Percentiles rank a stretch among this genome's conserved stretches.
These are phyloP conservation scores for Boletus sensibilis DNA, from an alignment of 768 basidiomycete species.

Conservation along the genomic window DNA sequence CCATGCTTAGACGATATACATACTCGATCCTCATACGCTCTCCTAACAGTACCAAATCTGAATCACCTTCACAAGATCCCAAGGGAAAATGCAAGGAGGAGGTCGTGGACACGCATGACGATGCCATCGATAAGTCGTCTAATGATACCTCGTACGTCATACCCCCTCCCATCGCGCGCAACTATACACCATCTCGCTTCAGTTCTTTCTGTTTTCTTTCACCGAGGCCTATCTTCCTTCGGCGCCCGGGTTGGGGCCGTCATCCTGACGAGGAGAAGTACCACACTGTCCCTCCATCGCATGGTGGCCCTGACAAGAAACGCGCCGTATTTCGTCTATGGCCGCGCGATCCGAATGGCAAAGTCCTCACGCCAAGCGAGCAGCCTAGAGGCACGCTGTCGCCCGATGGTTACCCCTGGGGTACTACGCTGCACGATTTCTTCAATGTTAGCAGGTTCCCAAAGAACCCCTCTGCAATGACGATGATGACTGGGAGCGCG, in stretches of 20 bases:
- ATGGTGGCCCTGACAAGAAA: neutral
- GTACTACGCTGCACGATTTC: constrained; percentile 28
- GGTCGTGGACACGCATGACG: neutral
- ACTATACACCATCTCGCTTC: neutral
- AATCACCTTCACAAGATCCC: neutral
- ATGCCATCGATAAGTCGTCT: neutral
- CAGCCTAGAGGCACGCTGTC: constrained; percentile 16
- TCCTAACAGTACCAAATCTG: neutral
- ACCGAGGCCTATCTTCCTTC: neutral
- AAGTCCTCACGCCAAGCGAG: neutral
- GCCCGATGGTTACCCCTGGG: constrained; percentile 27
- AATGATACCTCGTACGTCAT: neutral
- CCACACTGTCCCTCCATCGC: neutral
- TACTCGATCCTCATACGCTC: neutral
- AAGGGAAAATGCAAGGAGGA: constrained; percentile 1
- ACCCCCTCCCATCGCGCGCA: too few species aligned
- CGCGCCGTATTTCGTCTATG: constrained; percentile 25
- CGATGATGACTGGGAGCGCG: constrained; percentile 21
- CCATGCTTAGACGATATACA: neutral
- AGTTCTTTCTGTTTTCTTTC: neutral
- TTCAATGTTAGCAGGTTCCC: constrained; percentile 17
- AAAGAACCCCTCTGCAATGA: rapidly evolving
- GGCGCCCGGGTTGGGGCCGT: constrained; percentile 11
- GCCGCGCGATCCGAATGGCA: constrained; percentile 27
- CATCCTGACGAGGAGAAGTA: neutral